These are phyloP conservation scores for Alternaria sp. DNA, from an alignment of 2,329 filamentous ascomycete genomes.

Conservation along the genomic window DNA sequence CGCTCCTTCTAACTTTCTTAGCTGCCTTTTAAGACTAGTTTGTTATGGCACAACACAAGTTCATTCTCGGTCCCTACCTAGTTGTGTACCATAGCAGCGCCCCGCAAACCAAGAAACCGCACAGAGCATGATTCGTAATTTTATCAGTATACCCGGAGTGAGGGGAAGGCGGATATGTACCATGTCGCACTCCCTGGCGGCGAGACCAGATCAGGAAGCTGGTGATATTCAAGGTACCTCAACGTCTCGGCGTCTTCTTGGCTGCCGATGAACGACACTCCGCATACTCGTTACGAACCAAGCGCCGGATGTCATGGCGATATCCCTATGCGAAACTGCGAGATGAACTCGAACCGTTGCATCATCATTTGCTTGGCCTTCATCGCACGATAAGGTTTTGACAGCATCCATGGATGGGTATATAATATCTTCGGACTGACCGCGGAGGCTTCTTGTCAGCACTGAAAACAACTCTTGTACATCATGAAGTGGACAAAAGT, in stretches of 20 bases:
- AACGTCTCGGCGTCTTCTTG: conserved; percentile 15
- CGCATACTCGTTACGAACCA: conserved; percentile 4
- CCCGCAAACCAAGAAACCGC: neutral
- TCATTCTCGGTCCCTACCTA: neutral
- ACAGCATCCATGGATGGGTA: neutral
- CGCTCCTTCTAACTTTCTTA: fast-evolving
- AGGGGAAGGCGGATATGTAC: conserved; percentile 19
- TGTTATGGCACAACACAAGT: fast-evolving
- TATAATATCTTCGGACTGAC: neutral
- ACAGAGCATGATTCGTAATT: neutral
- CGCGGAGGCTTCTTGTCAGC: neutral
- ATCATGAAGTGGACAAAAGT: conserved; percentile 19
- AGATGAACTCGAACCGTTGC: neutral
- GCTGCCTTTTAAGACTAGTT: fast-evolving
- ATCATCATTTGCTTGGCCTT: conserved; percentile 5
- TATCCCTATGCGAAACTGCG: neutral
- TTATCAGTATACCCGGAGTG: neutral
- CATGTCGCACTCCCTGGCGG: conserved; percentile 19
- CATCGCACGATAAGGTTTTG: neutral
- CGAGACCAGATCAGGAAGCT: conserved; percentile 28
- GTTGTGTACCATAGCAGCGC: neutral
- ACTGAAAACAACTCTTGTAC: neutral
- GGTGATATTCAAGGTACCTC: conserved; percentile 4
- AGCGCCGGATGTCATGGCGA: neutral
- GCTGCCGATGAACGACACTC: conserved; percentile 2